A percentile compares a stretch with the other conserved stretches of the same genome.
Conservation (phyloP, 179 eudicot genomes). For the Spinacia oleracea region DNA sequence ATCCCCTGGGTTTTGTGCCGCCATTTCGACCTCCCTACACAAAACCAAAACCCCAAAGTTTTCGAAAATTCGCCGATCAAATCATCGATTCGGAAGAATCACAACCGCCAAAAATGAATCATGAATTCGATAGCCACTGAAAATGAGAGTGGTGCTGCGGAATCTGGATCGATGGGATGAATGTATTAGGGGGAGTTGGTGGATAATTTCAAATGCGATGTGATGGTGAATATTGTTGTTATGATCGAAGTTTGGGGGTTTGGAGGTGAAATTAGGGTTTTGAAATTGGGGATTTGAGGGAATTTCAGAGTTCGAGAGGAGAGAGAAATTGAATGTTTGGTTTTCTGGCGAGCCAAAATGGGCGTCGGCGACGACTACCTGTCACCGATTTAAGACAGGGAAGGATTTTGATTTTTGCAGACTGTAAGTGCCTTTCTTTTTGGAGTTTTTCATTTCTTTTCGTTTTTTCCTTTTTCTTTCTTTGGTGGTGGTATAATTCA, state of each 20-base stretch:
- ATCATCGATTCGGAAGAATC: conserved; percentile 15
- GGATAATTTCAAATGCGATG: conserved; percentile 6
- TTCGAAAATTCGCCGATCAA: conserved; percentile 23
- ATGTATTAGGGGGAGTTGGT: background rate
- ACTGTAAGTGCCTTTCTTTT: conserved; percentile 9
- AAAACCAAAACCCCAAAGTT: conserved; percentile 15
- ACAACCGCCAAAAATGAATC: background rate
- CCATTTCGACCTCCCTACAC: conserved; percentile 40
- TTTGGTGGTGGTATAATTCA: background rate
- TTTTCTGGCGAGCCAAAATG: conserved; percentile 23
- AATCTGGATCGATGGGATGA: background rate
- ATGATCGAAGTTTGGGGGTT: background rate
- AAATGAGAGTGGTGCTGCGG: background rate
- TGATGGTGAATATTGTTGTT: background rate
- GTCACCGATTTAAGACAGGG: conserved; percentile 29
- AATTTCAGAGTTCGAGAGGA: conserved; percentile 1
- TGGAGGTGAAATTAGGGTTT: conserved; percentile 29
- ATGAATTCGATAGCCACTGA: background rate
- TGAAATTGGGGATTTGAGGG: background rate
- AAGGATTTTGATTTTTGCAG: conserved; percentile 18
- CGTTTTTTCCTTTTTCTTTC: background rate
- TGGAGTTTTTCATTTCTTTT: background rate
- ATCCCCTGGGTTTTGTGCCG: conserved; percentile 60
- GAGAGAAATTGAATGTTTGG: background rate
- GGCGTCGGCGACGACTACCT: conserved; percentile 29